phyloP scores from a whole-genome alignment of 2,329 filamentous ascomycete genomes.

The Colletotrichum sojae region DNA sequence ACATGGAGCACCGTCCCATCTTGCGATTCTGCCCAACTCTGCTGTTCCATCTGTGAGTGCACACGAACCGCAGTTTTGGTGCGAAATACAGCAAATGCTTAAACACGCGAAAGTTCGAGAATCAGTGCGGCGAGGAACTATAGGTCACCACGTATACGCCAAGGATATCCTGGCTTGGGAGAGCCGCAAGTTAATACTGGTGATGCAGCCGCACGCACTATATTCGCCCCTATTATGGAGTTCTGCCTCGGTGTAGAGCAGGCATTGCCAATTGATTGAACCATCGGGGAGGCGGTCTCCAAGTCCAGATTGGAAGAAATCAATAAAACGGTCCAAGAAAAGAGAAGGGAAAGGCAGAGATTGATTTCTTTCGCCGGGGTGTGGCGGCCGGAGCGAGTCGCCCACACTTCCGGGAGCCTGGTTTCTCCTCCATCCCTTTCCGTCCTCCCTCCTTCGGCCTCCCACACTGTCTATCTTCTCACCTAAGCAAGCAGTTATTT shows the following conservation, averaged over 20 bases:
- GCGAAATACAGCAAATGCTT: not conserved
- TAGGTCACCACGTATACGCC: conserved; percentile 24
- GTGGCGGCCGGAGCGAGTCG: not conserved
- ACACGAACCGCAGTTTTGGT: conserved; percentile 13
- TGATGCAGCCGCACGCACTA: conserved; percentile 20
- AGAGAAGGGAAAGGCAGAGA: not conserved
- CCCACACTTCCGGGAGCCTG: conserved; percentile 23
- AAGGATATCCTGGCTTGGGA: conserved; percentile 12
- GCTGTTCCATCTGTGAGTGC: not conserved
- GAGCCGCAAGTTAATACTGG: conserved; percentile 17
- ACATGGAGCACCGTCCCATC: not conserved
- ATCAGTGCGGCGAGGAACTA: conserved; percentile 29
- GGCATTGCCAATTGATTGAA: not conserved
- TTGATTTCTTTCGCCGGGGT: not conserved
- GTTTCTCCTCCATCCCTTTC: not conserved
- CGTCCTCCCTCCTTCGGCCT: no score
- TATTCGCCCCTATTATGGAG: conserved; percentile 33
- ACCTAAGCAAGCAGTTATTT: conserved; percentile 24
- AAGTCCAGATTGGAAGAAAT: not conserved
- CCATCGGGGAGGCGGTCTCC: conserved; percentile 3
- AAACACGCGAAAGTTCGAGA: conserved; percentile 10
- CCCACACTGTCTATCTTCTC: no score
- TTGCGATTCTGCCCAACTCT: conserved; percentile 6
- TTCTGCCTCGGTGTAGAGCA: not conserved
- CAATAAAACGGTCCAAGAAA: no score